phyloP scores from a whole-genome alignment of 2,329 filamentous ascomycete genomes.

The Aureobasidium namibiae region DNA sequence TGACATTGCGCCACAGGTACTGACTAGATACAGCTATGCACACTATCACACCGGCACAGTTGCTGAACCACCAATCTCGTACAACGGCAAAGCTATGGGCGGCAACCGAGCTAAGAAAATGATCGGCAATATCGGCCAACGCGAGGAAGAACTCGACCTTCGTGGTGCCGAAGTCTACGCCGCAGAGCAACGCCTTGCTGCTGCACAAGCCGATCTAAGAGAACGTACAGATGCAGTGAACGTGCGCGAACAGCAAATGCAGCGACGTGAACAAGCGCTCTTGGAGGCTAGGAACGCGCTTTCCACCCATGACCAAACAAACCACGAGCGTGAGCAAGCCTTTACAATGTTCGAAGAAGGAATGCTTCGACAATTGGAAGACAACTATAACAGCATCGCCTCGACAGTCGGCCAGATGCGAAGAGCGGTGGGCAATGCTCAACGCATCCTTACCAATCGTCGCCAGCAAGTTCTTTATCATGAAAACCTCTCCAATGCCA shows the following conservation, averaged over 20 bases:
- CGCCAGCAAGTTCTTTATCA: constrained; percentile 2
- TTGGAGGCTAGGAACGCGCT: neutral
- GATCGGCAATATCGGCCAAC: neutral
- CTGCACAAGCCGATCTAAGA: neutral
- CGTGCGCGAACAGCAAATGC: neutral
- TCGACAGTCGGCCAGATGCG: neutral
- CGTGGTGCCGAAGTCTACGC: neutral
- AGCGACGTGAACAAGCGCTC: neutral
- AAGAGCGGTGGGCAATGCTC: neutral
- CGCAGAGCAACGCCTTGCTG: neutral
- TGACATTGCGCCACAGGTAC: neutral
- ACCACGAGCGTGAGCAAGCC: neutral
- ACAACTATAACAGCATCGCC: neutral
- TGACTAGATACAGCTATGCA: neutral
- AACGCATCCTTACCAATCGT: neutral
- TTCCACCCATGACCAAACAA: neutral
- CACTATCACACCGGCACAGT: constrained; percentile 4
- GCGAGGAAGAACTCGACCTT: neutral
- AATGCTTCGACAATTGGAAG: neutral
- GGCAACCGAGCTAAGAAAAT: neutral
- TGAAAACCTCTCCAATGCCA: neutral
- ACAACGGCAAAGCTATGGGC: neutral
- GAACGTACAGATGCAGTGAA: neutral
- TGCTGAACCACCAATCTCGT: neutral
- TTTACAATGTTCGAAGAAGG: neutral